These are phyloP conservation scores for Syzygium grande DNA, from an alignment of 345 rosid species.

Conservation along the genomic window DNA sequence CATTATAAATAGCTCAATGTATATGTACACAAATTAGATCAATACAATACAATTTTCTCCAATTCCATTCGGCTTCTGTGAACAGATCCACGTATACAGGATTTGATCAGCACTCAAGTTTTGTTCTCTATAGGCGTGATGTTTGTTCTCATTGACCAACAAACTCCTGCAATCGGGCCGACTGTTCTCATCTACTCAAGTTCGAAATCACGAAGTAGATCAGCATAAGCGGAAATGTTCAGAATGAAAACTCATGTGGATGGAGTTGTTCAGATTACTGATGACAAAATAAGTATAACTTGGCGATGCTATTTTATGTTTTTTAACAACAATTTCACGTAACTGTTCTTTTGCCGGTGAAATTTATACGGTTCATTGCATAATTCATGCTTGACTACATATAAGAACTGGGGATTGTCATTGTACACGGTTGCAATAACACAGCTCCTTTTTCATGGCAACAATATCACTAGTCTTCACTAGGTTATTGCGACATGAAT, in stretches of 20 bases:
- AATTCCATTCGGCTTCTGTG: too few relatives aligned
- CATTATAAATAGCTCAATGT: too few relatives aligned
- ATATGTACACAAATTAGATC: too few relatives aligned
- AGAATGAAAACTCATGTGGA: neutral
- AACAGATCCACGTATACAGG: neutral
- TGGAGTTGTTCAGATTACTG: neutral
- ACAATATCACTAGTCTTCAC: neutral
- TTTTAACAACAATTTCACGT: neutral
- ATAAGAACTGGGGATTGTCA: neutral
- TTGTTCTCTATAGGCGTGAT: neutral
- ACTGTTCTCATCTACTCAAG: neutral
- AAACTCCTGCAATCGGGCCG: neutral
- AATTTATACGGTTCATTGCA: neutral
- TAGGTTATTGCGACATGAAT: neutral
- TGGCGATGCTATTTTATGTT: neutral
- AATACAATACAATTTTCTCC: too few relatives aligned
- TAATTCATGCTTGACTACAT: neutral
- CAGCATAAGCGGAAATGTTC: neutral
- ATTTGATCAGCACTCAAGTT: neutral
- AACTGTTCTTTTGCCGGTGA: neutral
- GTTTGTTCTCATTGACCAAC: neutral
- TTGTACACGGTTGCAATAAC: neutral
- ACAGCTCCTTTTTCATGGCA: neutral
- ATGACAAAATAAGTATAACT: neutral
- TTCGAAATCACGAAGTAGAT: neutral